These are phyloP conservation scores for Polyporus arcularius DNA, from an alignment of 768 basidiomycete species.

Conservation along the genomic window DNA sequence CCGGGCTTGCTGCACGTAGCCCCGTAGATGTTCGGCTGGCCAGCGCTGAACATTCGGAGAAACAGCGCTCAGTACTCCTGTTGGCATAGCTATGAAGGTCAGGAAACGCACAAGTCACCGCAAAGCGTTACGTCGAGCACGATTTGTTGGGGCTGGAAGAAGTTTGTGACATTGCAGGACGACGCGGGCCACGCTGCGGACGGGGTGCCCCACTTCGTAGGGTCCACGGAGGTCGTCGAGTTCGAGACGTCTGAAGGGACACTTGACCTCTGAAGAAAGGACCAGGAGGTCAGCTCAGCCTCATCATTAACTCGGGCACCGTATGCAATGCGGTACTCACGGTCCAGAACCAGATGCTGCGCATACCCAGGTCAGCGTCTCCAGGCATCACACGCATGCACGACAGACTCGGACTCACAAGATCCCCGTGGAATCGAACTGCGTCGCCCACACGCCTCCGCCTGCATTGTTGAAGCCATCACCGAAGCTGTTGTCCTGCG, in stretches of 20 bases:
- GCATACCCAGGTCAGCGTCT: neutral
- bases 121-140: constrained; percentile 61
- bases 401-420: constrained; percentile 32
- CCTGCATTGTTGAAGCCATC: constrained; percentile 44
- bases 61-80: neutral
- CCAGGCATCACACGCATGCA: neutral
- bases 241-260: constrained; percentile 39
- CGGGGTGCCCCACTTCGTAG: constrained; percentile 46
- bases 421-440: constrained; percentile 59
- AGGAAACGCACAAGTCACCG: constrained; percentile 44
- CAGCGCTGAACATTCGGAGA: constrained; percentile 44
- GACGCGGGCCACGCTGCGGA: constrained; percentile 42
- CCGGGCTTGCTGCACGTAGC: constrained; percentile 41
- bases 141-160: constrained; percentile 50
- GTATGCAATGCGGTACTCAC: constrained; percentile 25
- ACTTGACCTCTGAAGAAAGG: constrained; percentile 32
- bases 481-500: constrained; percentile 40
- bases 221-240: constrained; percentile 36
- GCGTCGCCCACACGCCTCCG: constrained; percentile 67
- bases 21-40: constrained; percentile 44
- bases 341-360: constrained; percentile 52
- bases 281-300: neutral
- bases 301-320: neutral
- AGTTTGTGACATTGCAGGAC: constrained; percentile 42
- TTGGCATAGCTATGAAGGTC: neutral